These are phyloP conservation scores for Emericellopsis terricola DNA, from an alignment of 495 filamentous ascomycete species.

Conservation along the genomic window DNA sequence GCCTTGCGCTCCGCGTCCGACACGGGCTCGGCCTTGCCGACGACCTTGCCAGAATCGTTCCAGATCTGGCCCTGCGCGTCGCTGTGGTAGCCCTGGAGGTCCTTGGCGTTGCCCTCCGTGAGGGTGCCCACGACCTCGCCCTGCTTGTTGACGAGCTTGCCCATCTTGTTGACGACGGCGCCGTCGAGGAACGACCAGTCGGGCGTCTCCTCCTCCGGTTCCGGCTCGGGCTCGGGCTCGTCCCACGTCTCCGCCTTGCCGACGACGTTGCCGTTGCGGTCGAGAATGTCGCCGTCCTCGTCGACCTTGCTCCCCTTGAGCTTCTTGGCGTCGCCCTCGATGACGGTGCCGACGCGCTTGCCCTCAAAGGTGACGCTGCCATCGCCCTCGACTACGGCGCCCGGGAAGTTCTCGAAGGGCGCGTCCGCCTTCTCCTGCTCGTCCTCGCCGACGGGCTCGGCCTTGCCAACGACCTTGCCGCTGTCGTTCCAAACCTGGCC, in stretches of 20 bases:
- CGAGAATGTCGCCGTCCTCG: conserved; percentile 69
- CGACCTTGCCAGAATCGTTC: conserved; percentile 50
- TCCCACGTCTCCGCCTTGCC: conserved; percentile 55
- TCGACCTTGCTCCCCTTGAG: conserved; percentile 61
- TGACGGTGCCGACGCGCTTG: conserved; percentile 49
- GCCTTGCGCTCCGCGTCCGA: conserved; percentile 52
- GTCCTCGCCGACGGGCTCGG: no score
- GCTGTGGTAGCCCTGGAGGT: conserved; percentile 48
- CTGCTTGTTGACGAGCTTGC: conserved; percentile 55
- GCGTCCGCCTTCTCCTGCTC: conserved; percentile 55
- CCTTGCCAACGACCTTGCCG: conserved; percentile 55
- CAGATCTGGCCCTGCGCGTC: conserved; percentile 61
- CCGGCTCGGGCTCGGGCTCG: conserved; percentile 30
- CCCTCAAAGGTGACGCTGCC: conserved; percentile 57
- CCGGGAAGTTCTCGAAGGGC: conserved; percentile 59
- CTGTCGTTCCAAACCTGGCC: conserved; percentile 60
- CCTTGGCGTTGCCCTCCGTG: conserved; percentile 45
- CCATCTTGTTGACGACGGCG: conserved; percentile 59
- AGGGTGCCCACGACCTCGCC: conserved; percentile 54
- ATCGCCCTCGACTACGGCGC: conserved; percentile 45
- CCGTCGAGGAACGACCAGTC: conserved; percentile 51
- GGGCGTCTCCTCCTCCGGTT: conserved; percentile 23
- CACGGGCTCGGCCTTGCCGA: conserved; percentile 59
- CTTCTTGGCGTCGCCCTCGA: conserved; percentile 59
- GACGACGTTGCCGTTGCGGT: conserved; percentile 61